Conservation (phyloP, 805 yeast species). For the Nakazawaea holstii region DNA sequence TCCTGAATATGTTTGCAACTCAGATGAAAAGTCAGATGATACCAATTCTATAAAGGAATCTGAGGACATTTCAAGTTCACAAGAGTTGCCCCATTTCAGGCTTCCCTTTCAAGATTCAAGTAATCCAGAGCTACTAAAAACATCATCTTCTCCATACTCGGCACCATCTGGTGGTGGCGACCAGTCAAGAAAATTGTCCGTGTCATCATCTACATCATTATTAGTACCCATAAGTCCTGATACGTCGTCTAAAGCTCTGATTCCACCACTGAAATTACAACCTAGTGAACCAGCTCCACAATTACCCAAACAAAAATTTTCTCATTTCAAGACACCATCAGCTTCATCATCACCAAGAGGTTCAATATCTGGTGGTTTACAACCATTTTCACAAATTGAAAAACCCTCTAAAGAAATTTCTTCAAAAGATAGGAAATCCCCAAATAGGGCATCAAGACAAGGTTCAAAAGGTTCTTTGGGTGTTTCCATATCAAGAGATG, state of each 20-base stretch:
- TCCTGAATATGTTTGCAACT: not conserved
- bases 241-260: conserved; percentile 9
- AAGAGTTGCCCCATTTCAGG: conserved; percentile 49
- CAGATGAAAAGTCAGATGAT: not conserved
- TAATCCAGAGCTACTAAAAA: conserved; percentile 13
- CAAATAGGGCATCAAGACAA: not conserved
- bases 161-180: not conserved
- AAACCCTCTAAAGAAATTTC: not conserved
- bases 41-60: conserved; percentile 6
- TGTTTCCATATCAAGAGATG: not conserved
- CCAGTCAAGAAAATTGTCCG: not conserved
- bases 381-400: conserved; percentile 3
- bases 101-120: conserved; percentile 59
- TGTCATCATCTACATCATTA: conserved; percentile 1
- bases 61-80: not conserved
- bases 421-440: not conserved
- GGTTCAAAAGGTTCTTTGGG: conserved; percentile 1
- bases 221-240: not conserved
- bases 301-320: conserved; percentile 1
- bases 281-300: conserved; percentile 49
- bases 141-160: conserved; percentile 13
- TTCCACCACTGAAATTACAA: conserved; percentile 54
- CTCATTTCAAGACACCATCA: conserved; percentile 6
- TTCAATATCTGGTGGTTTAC: conserved; percentile 31
- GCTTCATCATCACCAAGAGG: conserved; percentile 44